Conservation (phyloP, 345 rosid genomes). For the Tarenaya hassleriana region DNA sequence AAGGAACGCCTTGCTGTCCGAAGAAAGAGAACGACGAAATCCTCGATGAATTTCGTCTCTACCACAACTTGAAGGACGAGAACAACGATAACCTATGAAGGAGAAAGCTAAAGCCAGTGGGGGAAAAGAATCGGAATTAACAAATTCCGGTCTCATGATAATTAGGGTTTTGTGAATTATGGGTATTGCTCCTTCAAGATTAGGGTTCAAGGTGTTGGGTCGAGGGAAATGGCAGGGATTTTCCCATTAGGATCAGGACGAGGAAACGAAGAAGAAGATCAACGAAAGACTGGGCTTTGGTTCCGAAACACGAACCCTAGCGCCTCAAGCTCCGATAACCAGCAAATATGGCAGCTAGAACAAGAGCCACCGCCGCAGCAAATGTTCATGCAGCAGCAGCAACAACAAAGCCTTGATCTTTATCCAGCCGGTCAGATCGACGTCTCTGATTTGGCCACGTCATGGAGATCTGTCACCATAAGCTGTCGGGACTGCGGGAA, state of each 20-base stretch:
- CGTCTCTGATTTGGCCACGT: conserved; percentile 36
- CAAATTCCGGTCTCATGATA: conserved; percentile 21
- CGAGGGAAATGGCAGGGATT: conserved; percentile 50
- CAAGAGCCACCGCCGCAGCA: conserved; percentile 51
- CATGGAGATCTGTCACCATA: conserved; percentile 30
- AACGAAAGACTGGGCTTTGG: conserved; percentile 48
- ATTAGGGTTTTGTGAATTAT: conserved; percentile 31
- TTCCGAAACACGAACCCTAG: conserved; percentile 31
- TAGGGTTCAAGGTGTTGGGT: conserved; percentile 38
- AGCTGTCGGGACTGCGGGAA: conserved; percentile 87
- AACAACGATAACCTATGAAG: not conserved
- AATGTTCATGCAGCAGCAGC: conserved; percentile 32
- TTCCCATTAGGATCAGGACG: conserved; percentile 47
- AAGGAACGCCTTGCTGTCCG: conserved; percentile 13
- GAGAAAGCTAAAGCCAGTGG: not conserved
- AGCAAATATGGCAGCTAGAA: conserved; percentile 35
- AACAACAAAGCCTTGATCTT: conserved; percentile 52
- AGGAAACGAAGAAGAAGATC: conserved; percentile 34
- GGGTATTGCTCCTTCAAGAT: conserved; percentile 27
- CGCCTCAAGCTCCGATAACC: conserved; percentile 20
- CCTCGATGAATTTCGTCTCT: conserved; percentile 7
- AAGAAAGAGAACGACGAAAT: conserved; percentile 12
- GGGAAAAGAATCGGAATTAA: not conserved
- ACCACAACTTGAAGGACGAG: conserved; percentile 3
- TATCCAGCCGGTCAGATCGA: conserved; percentile 42